These are phyloP conservation scores for Fraxinus velutina DNA, from an alignment of 305 asterid genomes.

Conservation along the genomic window DNA sequence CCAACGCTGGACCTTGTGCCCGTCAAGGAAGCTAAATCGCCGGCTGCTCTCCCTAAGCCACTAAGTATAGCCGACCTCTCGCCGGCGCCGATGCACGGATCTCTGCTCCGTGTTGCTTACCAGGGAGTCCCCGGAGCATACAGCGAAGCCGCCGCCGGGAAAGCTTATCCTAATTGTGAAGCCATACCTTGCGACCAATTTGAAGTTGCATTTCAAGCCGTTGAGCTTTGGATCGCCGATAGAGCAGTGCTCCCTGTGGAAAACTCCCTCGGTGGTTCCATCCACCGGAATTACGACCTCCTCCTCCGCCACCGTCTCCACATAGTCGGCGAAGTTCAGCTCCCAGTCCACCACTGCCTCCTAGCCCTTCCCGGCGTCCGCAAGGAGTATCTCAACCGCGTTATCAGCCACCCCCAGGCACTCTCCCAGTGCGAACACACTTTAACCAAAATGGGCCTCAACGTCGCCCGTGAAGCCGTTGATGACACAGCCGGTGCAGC, in stretches of 20 bases:
- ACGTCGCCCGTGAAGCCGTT: constrained; percentile 41
- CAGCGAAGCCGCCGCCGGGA: constrained; percentile 54
- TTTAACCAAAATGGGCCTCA: constrained; percentile 38
- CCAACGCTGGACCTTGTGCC: constrained; percentile 38
- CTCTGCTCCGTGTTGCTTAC: constrained; percentile 46
- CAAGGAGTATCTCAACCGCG: constrained; percentile 37
- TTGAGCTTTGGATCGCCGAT: constrained; percentile 56
- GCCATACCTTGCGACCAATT: constrained; percentile 56
- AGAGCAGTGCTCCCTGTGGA: constrained; percentile 49
- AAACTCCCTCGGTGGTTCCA: constrained; percentile 50
- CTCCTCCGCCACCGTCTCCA: constrained; percentile 60
- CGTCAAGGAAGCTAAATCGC: constrained; percentile 23
- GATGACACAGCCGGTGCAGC: constrained; percentile 57
- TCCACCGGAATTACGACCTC: constrained; percentile 50
- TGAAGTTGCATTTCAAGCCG: constrained; percentile 52
- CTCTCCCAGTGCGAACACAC: constrained; percentile 45
- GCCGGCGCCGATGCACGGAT: constrained; percentile 49
- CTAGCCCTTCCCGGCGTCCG: constrained; percentile 49
- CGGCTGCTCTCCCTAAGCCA: constrained; percentile 31
- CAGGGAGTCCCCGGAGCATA: constrained; percentile 55
- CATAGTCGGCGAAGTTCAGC: constrained; percentile 51
- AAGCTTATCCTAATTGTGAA: constrained; percentile 50
- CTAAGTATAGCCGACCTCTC: constrained; percentile 42
- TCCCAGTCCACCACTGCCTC: constrained; percentile 50
- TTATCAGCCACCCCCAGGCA: constrained; percentile 51